Evolutionary conservation across 495 filamentous ascomycete species (phyloP).

Genomic region (Aspergillus sclerotioniger): DNA sequence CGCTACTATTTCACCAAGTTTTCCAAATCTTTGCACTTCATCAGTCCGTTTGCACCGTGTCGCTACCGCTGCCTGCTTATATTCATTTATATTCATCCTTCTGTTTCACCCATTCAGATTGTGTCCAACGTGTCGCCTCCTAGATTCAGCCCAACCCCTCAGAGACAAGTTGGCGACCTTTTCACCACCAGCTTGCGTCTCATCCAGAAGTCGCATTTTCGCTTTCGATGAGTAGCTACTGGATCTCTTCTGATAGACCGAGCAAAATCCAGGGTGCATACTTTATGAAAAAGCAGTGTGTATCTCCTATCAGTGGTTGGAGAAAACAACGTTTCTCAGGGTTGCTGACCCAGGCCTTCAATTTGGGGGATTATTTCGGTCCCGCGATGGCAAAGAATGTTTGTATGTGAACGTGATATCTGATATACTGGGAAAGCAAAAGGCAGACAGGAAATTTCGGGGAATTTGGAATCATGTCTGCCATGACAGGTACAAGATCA

Average conservation of each 20-base stretch:
- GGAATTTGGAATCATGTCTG: slow-evolving; percentile 23
- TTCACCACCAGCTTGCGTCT: background rate
- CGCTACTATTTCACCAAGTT: background rate
- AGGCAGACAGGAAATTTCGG: slow-evolving; percentile 7
- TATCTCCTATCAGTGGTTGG: background rate
- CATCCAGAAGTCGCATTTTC: background rate
- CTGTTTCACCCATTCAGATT: background rate
- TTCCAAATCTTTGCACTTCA: background rate
- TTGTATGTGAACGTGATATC: slow-evolving; percentile 7
- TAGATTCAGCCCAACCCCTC: background rate
- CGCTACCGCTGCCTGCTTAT: background rate
- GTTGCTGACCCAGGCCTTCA: background rate
- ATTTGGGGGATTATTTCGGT: background rate
- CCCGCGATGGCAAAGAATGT: slow-evolving; percentile 22
- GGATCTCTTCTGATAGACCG: background rate
- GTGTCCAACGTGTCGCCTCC: background rate
- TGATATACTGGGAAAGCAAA: slow-evolving; percentile 12
- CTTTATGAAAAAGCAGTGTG: background rate
- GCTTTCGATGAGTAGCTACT: background rate
- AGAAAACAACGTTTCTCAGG: background rate
- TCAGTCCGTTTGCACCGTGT: background rate
- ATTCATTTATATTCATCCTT: background rate
- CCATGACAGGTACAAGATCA: slow-evolving; percentile 48
- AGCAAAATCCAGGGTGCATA: background rate
- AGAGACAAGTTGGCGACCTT: background rate